Base-by-base conservation (phyloP, 1,284 basidiomycete species). In the Pseudozyma sp. region DNA sequence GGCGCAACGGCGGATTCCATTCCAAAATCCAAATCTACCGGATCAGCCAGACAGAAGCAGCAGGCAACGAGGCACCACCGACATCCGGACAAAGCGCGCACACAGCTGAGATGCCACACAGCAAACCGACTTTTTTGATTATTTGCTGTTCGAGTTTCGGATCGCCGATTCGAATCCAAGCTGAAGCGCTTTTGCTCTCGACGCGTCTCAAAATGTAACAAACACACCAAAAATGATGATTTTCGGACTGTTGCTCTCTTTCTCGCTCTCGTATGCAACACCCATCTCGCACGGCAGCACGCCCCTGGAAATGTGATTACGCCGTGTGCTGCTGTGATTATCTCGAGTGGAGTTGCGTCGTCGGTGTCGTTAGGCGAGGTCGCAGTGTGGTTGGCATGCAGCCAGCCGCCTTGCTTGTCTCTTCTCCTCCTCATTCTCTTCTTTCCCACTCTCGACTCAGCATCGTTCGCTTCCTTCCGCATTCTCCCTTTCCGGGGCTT, bases 231-330 rank as follows among this genome's bases (percentile, higher is more conserved):
- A 37, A 37, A 8, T 10, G 9, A 37, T 10, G 35, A 37, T 2
- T 2, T 37, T 37, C 2, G 35, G 9, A 29, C 24, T 46, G 44
- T 46, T 46, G 44, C 44, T 46, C 31, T 31, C 29, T 24, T 24
- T 24, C 24, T 24, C 24, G 24, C 24, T 24, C 24, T 24, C 24
- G 24, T 24, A 24, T 14, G 13, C 33, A 17, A 19, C 4, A 37
- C 9, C 35, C 34, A 39, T 50, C 50, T 52, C 50, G 50, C 50
- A 52, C 50, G 50, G 50, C 50, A 33, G n/a, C 40, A 16, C 10
- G 14, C 11, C 7, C 13, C 10, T 16, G n/a, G n/a, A 47, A 31
- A 47, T 17, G 46, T 6, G 30, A 50, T 29, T 37, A 13, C 33
- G 47, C 19, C n/a, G 47, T 49, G 47, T 17, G 43, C 29, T 45